Conservation (phyloP, 1,284 basidiomycete species). For the Leccinum huronense region DNA sequence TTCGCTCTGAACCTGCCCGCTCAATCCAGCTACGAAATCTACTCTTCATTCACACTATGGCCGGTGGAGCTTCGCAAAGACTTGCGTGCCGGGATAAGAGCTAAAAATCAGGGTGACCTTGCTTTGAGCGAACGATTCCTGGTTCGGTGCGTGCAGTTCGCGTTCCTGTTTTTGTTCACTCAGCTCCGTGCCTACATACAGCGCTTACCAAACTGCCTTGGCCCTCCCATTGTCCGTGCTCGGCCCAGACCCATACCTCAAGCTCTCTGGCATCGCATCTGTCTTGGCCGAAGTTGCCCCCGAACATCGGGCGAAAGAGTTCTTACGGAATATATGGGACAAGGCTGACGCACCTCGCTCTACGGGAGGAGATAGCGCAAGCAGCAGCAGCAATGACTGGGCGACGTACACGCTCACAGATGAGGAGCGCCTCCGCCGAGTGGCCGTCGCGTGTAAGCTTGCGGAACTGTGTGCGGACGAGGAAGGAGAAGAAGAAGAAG, state of each 20-base stretch:
- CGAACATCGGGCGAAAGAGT: slow-evolving; percentile 51
- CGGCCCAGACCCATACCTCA: slow-evolving; percentile 56
- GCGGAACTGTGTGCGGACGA: slow-evolving; percentile 52
- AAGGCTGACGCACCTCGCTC: slow-evolving; percentile 10
- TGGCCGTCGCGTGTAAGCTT: slow-evolving; percentile 66
- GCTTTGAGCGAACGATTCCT: slow-evolving; percentile 55
- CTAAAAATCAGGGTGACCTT: slow-evolving; percentile 60
- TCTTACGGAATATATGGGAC: slow-evolving; percentile 47
- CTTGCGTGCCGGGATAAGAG: slow-evolving; percentile 62
- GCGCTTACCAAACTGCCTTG: slow-evolving; percentile 62
- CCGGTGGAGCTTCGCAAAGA: slow-evolving; percentile 62
- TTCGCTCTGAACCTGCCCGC: slow-evolving; percentile 4
- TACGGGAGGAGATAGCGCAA: slow-evolving; percentile 6
- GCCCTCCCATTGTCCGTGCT: slow-evolving; percentile 49
- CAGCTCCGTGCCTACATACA: slow-evolving; percentile 28
- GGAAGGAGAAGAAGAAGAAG: slow-evolving; percentile 41
- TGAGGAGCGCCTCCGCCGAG: slow-evolving; percentile 55
- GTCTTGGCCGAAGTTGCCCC: slow-evolving; percentile 63
- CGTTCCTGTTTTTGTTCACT: slow-evolving; percentile 4
- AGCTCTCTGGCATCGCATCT: slow-evolving; percentile 69
- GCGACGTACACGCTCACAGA: slow-evolving; percentile 34
- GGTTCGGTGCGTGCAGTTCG: slow-evolving; percentile 44
- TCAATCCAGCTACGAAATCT: slow-evolving; percentile 56
- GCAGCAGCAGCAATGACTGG: slow-evolving; percentile 19
- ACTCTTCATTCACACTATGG: slow-evolving; percentile 56